These are phyloP conservation scores for Penicillium fuscoglaucum DNA, from an alignment of 2,329 filamentous ascomycete genomes.

Conservation along the genomic window DNA sequence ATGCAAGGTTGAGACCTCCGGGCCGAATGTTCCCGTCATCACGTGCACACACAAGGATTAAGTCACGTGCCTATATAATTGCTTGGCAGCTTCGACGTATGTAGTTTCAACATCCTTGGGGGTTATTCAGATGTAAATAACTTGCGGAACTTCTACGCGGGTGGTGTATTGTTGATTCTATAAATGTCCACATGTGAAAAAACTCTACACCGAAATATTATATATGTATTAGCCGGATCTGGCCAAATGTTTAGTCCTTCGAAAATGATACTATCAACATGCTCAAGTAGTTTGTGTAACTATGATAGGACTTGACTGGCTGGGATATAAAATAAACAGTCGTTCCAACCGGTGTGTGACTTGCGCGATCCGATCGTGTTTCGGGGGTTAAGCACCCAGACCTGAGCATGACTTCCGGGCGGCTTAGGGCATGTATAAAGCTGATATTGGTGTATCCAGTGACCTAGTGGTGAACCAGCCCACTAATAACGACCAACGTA, in stretches of 20 bases:
- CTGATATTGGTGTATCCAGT: background rate
- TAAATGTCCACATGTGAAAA: no score
- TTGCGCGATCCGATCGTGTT: background rate
- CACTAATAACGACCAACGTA: background rate
- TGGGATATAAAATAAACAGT: background rate
- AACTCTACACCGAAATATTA: no score
- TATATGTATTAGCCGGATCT: no score
- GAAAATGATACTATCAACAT: background rate
- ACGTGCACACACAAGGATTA: slow-evolving; percentile 1
- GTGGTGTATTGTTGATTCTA: background rate
- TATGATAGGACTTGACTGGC: background rate
- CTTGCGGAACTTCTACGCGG: background rate
- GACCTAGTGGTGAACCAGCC: background rate
- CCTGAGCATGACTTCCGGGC: background rate
- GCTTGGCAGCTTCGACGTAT: background rate
- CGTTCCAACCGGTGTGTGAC: background rate
- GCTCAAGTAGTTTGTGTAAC: background rate
- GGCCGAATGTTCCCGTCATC: slow-evolving; percentile 29
- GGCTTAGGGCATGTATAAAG: background rate
- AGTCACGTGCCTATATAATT: background rate
- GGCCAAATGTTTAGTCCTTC: background rate
- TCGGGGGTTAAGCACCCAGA: background rate
- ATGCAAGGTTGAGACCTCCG: slow-evolving; percentile 26
- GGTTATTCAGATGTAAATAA: background rate
- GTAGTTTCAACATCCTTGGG: background rate